phyloP scores from a whole-genome alignment of 768 basidiomycete species.

The Termitomyces sp. region DNA sequence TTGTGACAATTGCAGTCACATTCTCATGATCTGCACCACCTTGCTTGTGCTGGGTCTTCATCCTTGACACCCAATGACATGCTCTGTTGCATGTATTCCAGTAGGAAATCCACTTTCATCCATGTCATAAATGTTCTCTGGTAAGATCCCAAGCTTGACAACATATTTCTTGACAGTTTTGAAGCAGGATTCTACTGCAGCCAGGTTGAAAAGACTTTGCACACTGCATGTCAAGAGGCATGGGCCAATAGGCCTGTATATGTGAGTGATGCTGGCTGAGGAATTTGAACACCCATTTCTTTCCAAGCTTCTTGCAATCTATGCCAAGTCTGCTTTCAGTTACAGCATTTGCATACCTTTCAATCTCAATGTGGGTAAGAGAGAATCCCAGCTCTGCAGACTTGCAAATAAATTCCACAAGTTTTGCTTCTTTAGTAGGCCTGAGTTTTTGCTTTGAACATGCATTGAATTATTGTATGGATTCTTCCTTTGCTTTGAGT shows the following conservation, averaged over 20 bases:
- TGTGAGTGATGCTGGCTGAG: background rate
- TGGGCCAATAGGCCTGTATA: background rate
- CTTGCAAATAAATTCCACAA: background rate
- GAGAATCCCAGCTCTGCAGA: background rate
- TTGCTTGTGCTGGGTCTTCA: constrained; percentile 6
- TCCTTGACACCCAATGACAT: background rate
- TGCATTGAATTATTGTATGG: background rate
- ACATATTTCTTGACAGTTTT: background rate
- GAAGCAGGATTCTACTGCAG: background rate
- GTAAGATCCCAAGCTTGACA: background rate
- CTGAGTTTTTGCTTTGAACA: background rate
- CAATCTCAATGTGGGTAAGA: background rate
- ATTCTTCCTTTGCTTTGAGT: background rate
- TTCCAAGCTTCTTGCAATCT: background rate
- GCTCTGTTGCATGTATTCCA: background rate
- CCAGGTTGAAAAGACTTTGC: background rate
- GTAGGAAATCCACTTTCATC: constrained; percentile 34
- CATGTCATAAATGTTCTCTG: constrained; percentile 32
- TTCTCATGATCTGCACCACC: constrained; percentile 30
- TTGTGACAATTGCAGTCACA: constrained; percentile 32
- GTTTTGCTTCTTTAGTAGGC: background rate
- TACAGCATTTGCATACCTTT: background rate
- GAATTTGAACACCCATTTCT: background rate
- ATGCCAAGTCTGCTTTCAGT: background rate
- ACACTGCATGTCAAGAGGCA: background rate